These are phyloP conservation scores for Stylosanthes scabra DNA, from an alignment of 331 rosid genomes.

Conservation along the genomic window DNA sequence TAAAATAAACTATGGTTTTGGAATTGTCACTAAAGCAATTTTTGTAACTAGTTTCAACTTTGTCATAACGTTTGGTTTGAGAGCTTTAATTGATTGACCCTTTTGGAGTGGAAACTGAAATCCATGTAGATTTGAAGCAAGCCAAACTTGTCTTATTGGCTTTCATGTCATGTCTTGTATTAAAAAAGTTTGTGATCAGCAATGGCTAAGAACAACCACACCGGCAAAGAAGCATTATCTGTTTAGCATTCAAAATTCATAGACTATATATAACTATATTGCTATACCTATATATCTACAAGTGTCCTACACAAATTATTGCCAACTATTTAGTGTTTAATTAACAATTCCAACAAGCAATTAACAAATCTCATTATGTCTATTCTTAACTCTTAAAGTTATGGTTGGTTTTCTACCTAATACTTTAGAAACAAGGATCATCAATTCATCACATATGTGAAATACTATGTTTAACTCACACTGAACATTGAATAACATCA, in stretches of 20 bases:
- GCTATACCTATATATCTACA: not conserved
- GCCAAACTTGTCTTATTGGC: not conserved
- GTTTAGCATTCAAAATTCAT: slow-evolving; percentile 9
- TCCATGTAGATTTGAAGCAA: not conserved
- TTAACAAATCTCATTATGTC: not conserved
- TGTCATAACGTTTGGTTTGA: not conserved
- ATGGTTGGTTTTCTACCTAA: slow-evolving; percentile 48
- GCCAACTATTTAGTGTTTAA: not conserved
- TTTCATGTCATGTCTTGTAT: not conserved
- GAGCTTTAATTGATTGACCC: slow-evolving; percentile 5
- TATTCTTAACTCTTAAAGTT: slow-evolving; percentile 35
- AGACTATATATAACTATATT: not conserved
- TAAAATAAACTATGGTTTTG: too few species aligned
- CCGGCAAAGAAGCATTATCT: not conserved
- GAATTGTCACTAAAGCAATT: too few species aligned
- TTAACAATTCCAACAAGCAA: not conserved
- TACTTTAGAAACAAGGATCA: slow-evolving; percentile 3
- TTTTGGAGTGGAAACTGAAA: not conserved
- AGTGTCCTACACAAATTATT: not conserved
- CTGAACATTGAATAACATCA: too few species aligned
- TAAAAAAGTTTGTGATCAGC: not conserved
- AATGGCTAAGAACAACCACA: not conserved
- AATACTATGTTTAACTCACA: too few species aligned
- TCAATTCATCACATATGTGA: too few species aligned
- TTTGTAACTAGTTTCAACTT: not conserved